These are phyloP conservation scores for Ophiostoma perfectum DNA, from an alignment of 2,329 filamentous ascomycete genomes.

Conservation along the genomic window DNA sequence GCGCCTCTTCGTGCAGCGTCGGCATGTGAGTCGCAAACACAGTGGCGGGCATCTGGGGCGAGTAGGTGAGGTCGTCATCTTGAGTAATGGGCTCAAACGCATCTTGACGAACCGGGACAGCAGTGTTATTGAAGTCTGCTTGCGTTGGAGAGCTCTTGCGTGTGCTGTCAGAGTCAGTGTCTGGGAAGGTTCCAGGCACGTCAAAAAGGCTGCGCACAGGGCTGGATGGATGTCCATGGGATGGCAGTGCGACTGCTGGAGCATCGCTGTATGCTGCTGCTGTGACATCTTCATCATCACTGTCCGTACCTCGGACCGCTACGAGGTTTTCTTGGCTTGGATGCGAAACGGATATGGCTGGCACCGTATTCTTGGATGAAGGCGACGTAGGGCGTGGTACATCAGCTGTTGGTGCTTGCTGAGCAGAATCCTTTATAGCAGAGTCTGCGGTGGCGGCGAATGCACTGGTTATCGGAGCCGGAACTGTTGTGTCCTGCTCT, in stretches of 20 bases:
- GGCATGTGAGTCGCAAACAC: conserved; percentile 29
- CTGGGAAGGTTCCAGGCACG: conserved; percentile 57
- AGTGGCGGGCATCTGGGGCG: conserved; percentile 26
- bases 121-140: not conserved
- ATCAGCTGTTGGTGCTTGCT: not conserved
- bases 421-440: not conserved
- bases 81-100: conserved; percentile 29
- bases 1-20: conserved; percentile 34
- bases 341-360: conserved; percentile 42
- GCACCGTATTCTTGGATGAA: conserved; percentile 31
- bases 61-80: conserved; percentile 22
- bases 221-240: not conserved
- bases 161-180: conserved; percentile 32
- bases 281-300: not conserved
- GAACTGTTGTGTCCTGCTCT: conserved; percentile 23
- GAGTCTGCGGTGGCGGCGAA: not conserved
- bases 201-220: conserved; percentile 36
- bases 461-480: conserved; percentile 9
- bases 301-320: not conserved
- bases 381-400: not conserved
- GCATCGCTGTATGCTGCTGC: not conserved
- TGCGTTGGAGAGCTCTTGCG: conserved; percentile 14
- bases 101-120: conserved; percentile 19
- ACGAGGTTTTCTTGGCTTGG: conserved; percentile 35
- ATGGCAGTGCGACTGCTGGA: not conserved